These are phyloP conservation scores for Rhizopogon sp. DNA, from an alignment of 768 basidiomycete genomes.

Conservation along the genomic window DNA sequence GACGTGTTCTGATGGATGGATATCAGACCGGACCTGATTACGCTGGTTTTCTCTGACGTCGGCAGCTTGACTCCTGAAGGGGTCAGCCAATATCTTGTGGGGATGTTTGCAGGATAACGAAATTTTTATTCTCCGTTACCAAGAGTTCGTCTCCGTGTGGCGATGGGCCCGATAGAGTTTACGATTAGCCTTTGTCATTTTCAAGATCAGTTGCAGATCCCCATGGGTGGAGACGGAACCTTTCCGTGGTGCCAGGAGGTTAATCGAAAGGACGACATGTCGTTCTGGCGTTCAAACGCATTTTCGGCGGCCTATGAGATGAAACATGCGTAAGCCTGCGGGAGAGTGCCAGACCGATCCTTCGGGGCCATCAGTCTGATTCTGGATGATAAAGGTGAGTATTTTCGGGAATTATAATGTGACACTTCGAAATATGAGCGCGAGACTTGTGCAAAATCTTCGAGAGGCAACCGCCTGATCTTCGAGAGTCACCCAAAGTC, in stretches of 20 bases:
- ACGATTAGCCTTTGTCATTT: conserved; percentile 29
- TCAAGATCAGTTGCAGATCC: conserved; percentile 13
- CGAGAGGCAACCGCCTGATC: neutral
- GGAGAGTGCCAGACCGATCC: conserved; percentile 9
- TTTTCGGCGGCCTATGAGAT: conserved; percentile 8
- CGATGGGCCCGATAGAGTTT: conserved; percentile 26
- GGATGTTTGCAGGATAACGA: conserved; percentile 78
- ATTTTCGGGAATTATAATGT: conserved; percentile 11
- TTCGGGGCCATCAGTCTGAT: conserved; percentile 19
- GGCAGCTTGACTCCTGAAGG: conserved; percentile 91
- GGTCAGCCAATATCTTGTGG: conserved; percentile 92
- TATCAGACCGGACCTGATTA: conserved; percentile 83
- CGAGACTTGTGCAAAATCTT: conserved; percentile 10
- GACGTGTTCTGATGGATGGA: conserved; percentile 17
- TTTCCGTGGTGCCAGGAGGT: conserved; percentile 10
- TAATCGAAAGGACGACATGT: conserved; percentile 9
- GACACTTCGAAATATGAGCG: conserved; percentile 21
- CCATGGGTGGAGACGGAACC: conserved; percentile 13
- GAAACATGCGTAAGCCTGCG: conserved; percentile 14
- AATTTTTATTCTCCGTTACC: conserved; percentile 1
- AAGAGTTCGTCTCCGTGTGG: neutral
- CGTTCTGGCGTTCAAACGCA: conserved; percentile 3
- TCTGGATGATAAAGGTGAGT: conserved; percentile 13
- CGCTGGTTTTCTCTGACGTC: conserved; percentile 90
- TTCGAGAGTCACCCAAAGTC: neutral